Evolutionary conservation across 1,284 basidiomycete species (phyloP), one percentile per base, ranked within the genome.

Genomic region (Tetrapyrgos nigripes): DNA sequence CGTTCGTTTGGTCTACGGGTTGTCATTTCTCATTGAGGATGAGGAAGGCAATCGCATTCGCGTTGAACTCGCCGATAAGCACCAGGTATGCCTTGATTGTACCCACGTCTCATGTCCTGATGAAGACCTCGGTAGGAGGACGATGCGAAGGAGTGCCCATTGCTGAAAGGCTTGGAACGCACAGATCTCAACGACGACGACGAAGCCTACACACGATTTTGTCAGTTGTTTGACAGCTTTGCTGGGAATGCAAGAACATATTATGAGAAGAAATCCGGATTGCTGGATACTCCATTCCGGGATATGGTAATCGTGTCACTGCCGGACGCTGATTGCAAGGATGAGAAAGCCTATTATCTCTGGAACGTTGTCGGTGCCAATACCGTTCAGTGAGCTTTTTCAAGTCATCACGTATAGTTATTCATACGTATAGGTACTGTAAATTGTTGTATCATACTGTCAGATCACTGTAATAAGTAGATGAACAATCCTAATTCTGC

Each of bases 21-120:
- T 88, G 51, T 81, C 76, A 57, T 62, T 89, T 47, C 68, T 73
- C 23, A 66, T 89, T 9, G 73, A 83, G 65, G 87, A 89, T 60
- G 77, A 78, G 40, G 67, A 73, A 11, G 79, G 76, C 6, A 62
- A 68, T 2, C 69, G 72, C 26, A 63, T 88, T 11, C 66, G 73
- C 19, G 37, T 40, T 17, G 17, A 40, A 5, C 13, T 40, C 17
- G 19, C 8, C 17, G 37, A 40, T n/a, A 40, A 40, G 17, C 74
- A 79, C 47, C 74, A 80, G 56, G 75, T 61, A 11, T 24, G 55
- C 28, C 44, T 81, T 55, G 26, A 71, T 69, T 35, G 26, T 54
- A 33, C 51, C 67, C 31, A 33, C 35, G n/a, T 24, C 47, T 26
- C 4, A 13, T 31, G 24, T 59, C 40, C 31, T 19, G 8, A 21